Conservation (phyloP, 1,139 yeast genomes). For the Saccharomycopsis crataegensis region DNA sequence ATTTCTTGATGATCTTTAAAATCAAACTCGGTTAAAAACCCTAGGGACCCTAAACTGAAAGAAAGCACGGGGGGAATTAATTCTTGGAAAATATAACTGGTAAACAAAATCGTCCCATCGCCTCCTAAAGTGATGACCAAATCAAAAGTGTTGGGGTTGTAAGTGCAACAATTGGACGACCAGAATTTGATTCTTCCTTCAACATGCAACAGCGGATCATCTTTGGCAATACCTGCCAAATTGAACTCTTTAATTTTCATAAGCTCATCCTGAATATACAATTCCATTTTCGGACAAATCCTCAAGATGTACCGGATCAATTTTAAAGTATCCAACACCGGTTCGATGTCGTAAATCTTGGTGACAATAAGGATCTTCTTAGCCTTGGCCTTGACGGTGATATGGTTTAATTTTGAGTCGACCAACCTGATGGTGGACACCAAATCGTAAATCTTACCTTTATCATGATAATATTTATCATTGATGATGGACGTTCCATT, state of each 20-base stretch:
- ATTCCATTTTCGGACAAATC: conserved; percentile 32
- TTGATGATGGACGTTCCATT: conserved; percentile 1
- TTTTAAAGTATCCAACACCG: conserved; percentile 48
- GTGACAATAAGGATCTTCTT: conserved; percentile 58
- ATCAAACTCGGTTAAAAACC: conserved; percentile 76
- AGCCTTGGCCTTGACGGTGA: conserved; percentile 54
- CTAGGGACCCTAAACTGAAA: conserved; percentile 76
- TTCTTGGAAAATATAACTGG: conserved; percentile 52
- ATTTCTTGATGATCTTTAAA: conserved; percentile 47
- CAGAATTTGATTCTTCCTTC: conserved; percentile 43
- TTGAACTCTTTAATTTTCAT: conserved; percentile 35
- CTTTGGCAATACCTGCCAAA: conserved; percentile 30
- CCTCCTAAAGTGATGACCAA: conserved; percentile 69
- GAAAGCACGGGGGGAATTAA: conserved; percentile 79
- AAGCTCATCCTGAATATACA: conserved; percentile 49
- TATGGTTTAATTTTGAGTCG: conserved; percentile 41
- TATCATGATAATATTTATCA: neutral
- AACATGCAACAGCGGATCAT: conserved; percentile 32
- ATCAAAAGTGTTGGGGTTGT: conserved; percentile 46
- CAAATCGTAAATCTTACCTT: conserved; percentile 7
- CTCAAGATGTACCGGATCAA: conserved; percentile 51
- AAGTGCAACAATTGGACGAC: conserved; percentile 44
- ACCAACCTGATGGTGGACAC: conserved; percentile 41
- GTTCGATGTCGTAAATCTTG: conserved; percentile 56
- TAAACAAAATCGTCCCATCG: conserved; percentile 80